Percentiles rank a stretch among this genome's conserved stretches.
These are phyloP conservation scores for Cyclotella choctawhatcheeana DNA, from an alignment of 108 stramenopile species.

Conservation along the genomic window DNA sequence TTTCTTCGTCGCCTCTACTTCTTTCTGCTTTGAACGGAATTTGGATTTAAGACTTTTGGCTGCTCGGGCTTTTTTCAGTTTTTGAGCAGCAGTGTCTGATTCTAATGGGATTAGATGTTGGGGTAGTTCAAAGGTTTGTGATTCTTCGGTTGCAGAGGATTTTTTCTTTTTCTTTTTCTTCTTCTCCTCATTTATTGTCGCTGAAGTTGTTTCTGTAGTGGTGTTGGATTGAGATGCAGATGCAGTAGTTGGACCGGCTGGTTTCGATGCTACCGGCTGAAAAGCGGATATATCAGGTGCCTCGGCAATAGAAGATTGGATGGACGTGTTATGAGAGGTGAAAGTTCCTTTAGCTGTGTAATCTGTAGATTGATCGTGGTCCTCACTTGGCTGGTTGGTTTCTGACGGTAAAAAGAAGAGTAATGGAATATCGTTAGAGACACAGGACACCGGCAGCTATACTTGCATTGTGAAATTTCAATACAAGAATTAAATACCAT, in stretches of 20 bases:
- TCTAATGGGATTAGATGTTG: slow-evolving; percentile 70
- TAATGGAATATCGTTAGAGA: not conserved
- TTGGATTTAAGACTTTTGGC: slow-evolving; percentile 82
- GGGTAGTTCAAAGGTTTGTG: slow-evolving; percentile 68
- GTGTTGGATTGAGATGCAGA: slow-evolving; percentile 16
- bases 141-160: slow-evolving; percentile 37
- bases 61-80: slow-evolving; percentile 67
- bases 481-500: too few relatives aligned
- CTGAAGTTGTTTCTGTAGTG: not conserved
- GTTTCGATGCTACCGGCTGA: slow-evolving; percentile 24
- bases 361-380: slow-evolving; percentile 7
- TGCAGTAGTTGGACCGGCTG: slow-evolving; percentile 6
- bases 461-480: too few relatives aligned
- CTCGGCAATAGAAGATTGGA: slow-evolving; percentile 24
- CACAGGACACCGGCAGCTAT: not conserved
- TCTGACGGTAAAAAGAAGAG: slow-evolving; percentile 2
- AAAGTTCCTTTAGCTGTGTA: slow-evolving; percentile 44
- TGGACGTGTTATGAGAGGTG: slow-evolving; percentile 17
- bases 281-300: slow-evolving; percentile 47
- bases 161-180: slow-evolving; percentile 58
- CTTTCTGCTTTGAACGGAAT: slow-evolving; percentile 68
- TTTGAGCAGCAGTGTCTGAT: slow-evolving; percentile 73
- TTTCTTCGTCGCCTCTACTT: slow-evolving; percentile 67
- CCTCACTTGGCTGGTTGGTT: not conserved
- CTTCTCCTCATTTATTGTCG: slow-evolving; percentile 23